Percentiles rank a stretch among this genome's conserved stretches.
phyloP scores from a whole-genome alignment of 176 grass and related monocot species.

The Triticum monococcum region DNA sequence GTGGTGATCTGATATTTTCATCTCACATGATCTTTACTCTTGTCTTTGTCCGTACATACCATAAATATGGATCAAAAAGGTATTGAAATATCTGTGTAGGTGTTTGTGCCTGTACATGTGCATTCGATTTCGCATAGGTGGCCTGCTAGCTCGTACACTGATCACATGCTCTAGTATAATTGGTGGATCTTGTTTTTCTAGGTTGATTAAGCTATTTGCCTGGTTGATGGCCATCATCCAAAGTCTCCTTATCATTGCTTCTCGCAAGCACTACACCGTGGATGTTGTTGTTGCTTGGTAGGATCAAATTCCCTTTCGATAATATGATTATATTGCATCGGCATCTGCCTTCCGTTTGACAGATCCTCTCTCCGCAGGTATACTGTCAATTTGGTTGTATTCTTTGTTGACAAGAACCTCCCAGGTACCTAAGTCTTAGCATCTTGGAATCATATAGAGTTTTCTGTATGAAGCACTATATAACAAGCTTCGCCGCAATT shows the following conservation, averaged over 20 bases:
- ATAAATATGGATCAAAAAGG: slow-evolving; percentile 97
- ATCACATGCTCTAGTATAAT: background rate
- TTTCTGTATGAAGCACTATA: background rate
- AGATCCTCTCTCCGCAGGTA: slow-evolving; percentile 55
- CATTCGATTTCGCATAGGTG: background rate
- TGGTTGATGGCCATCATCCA: slow-evolving; percentile 92
- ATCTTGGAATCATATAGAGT: background rate
- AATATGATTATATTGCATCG: background rate
- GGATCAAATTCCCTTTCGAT: slow-evolving; percentile 7
- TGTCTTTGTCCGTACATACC: slow-evolving; percentile 87
- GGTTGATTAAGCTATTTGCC: slow-evolving; percentile 79
- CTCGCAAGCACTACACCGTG: slow-evolving; percentile 93
- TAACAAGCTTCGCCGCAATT: slow-evolving; percentile 16
- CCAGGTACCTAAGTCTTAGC: slow-evolving; percentile 46
- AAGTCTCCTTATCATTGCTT: slow-evolving; percentile 92
- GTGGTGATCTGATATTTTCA: slow-evolving; percentile 98
- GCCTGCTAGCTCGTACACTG: background rate
- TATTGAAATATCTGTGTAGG: slow-evolving; percentile 17
- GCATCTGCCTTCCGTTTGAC: background rate
- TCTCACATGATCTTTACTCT: slow-evolving; percentile 99
- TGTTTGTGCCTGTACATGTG: background rate
- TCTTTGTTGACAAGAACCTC: slow-evolving; percentile 87
- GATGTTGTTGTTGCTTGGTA: slow-evolving; percentile 99
- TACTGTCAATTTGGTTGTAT: slow-evolving; percentile 93
- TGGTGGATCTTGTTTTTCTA: slow-evolving; percentile 33